These are phyloP conservation scores for Sarocladium strictum DNA, from an alignment of 2,329 filamentous ascomycete genomes.

Conservation along the genomic window DNA sequence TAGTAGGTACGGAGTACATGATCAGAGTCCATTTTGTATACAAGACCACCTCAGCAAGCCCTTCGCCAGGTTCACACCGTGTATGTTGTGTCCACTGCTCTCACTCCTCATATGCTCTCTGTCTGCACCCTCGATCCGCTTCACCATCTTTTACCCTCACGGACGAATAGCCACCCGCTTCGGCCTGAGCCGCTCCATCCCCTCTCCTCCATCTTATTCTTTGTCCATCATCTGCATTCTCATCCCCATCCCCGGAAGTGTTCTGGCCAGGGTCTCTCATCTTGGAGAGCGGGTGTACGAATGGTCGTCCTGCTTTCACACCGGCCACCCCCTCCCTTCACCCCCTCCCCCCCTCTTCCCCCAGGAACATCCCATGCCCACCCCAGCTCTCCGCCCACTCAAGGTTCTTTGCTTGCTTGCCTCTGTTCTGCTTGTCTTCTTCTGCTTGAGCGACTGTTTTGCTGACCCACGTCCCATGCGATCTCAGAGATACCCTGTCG, in stretches of 20 bases:
- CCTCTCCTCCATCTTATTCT: neutral
- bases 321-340: neutral
- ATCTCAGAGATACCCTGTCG: neutral
- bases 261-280: slow-evolving; percentile 1
- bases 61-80: too few relatives aligned
- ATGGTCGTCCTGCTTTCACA: neutral
- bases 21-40: too few relatives aligned
- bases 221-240: neutral
- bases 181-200: neutral
- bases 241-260: neutral
- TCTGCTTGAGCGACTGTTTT: neutral
- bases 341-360: neutral
- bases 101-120: too few relatives aligned
- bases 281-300: neutral
- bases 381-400: neutral
- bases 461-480: neutral
- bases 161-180: neutral
- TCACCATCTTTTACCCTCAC: neutral
- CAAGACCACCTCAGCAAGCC: too few relatives aligned
- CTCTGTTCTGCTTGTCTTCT: neutral
- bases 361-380: slow-evolving; percentile 2
- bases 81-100: too few relatives aligned
- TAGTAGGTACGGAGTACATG: too few relatives aligned
- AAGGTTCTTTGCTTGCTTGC: neutral
- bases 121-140: neutral